Conservation (phyloP, 2,329 filamentous ascomycete species). For the Colletotrichum higginsianum region DNA sequence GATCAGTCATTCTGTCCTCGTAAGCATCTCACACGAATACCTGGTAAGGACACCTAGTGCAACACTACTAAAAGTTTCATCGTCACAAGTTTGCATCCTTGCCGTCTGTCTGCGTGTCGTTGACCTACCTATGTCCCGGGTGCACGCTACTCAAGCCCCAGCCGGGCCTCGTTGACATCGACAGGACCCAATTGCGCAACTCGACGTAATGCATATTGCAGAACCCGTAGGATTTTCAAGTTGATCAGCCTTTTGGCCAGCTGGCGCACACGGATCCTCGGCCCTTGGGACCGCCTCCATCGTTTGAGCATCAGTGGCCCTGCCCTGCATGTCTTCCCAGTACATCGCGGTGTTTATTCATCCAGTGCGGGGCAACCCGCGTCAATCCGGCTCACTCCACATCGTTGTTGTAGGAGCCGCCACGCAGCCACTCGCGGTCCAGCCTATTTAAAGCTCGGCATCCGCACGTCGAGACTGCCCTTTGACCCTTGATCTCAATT, state of each 20-base stretch:
- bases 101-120: not conserved
- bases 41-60: not conserved
- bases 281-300: slow-evolving; percentile 17
- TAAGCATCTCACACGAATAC: not conserved
- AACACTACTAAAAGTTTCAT: not conserved
- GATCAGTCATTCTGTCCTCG: not conserved
- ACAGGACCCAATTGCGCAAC: not conserved
- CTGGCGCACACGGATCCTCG: slow-evolving; percentile 3
- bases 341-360: slow-evolving; percentile 20
- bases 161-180: not conserved
- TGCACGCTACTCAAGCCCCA: not conserved
- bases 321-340: slow-evolving; percentile 20
- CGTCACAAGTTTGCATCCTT: not conserved
- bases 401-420: not conserved
- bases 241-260: not conserved
- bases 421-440: not conserved
- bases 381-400: slow-evolving; percentile 2
- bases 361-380: slow-evolving; percentile 29
- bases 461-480: not conserved
- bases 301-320: not conserved
- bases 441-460: slow-evolving; percentile 24
- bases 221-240: not conserved
- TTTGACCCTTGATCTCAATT: not conserved
- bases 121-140: not conserved
- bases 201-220: not conserved